Conservation (phyloP, 2,329 filamentous ascomycete species). For the Stagonosporopsis chrysanthemi region DNA sequence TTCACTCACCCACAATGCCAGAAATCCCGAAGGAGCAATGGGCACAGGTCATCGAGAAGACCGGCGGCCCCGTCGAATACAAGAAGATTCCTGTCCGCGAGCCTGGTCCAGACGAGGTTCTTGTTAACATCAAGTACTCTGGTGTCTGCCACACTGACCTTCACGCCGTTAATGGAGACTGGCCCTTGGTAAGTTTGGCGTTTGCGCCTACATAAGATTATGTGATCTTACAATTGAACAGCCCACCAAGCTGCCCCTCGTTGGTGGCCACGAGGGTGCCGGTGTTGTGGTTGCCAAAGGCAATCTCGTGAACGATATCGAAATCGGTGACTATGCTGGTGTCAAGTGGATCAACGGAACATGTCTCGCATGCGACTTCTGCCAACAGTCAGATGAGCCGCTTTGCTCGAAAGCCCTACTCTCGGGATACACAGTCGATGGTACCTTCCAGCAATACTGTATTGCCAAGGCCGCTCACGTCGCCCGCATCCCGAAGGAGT, state of each 20-base stretch:
- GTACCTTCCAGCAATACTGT: conserved; percentile 91
- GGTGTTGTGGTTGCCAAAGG: conserved; percentile 84
- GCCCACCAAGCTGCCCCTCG: conserved; percentile 79
- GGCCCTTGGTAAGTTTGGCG: conserved; percentile 67
- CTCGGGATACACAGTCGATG: conserved; percentile 92
- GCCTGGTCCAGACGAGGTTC: conserved; percentile 87
- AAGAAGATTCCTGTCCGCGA: conserved; percentile 82
- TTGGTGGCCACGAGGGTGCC: conserved; percentile 81
- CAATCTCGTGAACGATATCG: conserved; percentile 76
- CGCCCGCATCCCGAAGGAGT: conserved; percentile 79
- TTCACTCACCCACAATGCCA: conserved; percentile 51
- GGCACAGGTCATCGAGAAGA: conserved; percentile 89
- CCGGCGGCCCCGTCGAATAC: conserved; percentile 72
- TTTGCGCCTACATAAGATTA: not conserved
- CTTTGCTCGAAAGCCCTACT: conserved; percentile 78
- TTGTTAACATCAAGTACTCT: conserved; percentile 89
- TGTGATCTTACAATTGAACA: conserved; percentile 26
- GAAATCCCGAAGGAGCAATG: conserved; percentile 83
- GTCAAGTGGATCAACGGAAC: conserved; percentile 92
- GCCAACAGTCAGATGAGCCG: conserved; percentile 80
- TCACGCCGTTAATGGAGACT: conserved; percentile 85
- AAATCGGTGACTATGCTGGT: conserved; percentile 82
- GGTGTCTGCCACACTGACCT: conserved; percentile 92
- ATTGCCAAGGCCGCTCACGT: conserved; percentile 87
- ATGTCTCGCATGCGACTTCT: conserved; percentile 84